Evolutionary conservation across 1,139 yeast genomes (phyloP).

Genomic region (Taphrina communis): DNA sequence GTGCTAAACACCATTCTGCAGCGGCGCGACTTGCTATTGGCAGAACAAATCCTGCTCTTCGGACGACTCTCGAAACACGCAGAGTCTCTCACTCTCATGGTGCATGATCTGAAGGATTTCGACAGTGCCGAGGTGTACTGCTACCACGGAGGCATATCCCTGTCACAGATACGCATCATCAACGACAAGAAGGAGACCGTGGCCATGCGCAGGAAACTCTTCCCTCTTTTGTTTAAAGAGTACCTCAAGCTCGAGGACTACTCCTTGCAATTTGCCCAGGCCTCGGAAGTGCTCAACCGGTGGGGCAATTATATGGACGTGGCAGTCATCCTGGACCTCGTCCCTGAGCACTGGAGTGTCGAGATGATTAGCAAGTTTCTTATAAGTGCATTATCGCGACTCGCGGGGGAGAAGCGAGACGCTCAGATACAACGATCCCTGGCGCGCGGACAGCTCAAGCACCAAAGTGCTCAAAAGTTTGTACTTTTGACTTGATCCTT

Average conservation of each 20-base stretch:
- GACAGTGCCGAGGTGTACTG: constrained; percentile 52
- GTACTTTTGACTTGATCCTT: background rate
- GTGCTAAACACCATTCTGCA: constrained; percentile 49
- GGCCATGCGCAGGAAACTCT: constrained; percentile 48
- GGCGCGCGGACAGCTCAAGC: constrained; percentile 27
- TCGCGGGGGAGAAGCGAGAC: constrained; percentile 45
- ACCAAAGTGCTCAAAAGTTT: background rate
- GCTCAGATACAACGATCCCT: constrained; percentile 39
- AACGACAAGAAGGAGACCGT: constrained; percentile 29
- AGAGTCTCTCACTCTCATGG: constrained; percentile 51
- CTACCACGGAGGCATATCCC: constrained; percentile 47
- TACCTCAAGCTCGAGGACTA: constrained; percentile 49
- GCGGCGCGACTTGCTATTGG: constrained; percentile 49
- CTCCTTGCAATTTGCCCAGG: constrained; percentile 47
- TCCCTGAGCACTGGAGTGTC: constrained; percentile 53
- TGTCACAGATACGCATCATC: constrained; percentile 36
- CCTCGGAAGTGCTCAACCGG: constrained; percentile 49
- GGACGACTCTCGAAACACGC: constrained; percentile 50
- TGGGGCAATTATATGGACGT: constrained; percentile 50
- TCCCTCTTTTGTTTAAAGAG: constrained; percentile 48
- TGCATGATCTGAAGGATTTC: constrained; percentile 51
- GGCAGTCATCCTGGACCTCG: constrained; percentile 48
- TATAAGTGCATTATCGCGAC: constrained; percentile 44
- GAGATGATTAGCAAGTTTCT: constrained; percentile 50
- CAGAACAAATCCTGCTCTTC: constrained; percentile 52